Evolutionary conservation across 2,329 filamentous ascomycete species (phyloP).

Genomic region (Cordyceps cateniannulata): DNA sequence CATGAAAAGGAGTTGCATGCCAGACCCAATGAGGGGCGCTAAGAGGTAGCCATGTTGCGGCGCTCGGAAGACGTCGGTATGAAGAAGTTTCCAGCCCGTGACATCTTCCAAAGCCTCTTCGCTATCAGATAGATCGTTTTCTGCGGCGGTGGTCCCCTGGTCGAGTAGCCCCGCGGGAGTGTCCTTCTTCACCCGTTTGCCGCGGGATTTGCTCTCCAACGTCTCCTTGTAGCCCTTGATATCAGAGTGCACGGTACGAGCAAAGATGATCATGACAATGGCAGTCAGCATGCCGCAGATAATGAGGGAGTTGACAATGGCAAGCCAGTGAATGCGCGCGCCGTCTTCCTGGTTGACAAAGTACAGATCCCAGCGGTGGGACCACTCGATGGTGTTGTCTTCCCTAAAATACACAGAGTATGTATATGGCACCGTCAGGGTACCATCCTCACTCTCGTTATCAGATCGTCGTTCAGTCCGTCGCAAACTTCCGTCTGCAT

Average conservation of each 20-base stretch:
- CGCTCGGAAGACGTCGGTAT: constrained; percentile 79
- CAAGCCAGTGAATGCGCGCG: constrained; percentile 77
- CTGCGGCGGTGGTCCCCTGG: constrained; percentile 46
- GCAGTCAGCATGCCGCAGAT: constrained; percentile 74
- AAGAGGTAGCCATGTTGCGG: constrained; percentile 65
- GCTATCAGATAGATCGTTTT: constrained; percentile 51
- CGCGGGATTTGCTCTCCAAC: constrained; percentile 59
- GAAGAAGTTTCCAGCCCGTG: constrained; percentile 81
- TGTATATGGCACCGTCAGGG: constrained; percentile 70
- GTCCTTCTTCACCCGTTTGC: constrained; percentile 48
- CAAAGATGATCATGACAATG: constrained; percentile 73
- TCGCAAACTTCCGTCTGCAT: constrained; percentile 48
- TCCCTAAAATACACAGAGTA: constrained; percentile 90
- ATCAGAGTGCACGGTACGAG: constrained; percentile 70
- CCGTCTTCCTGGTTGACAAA: constrained; percentile 84
- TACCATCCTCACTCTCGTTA: constrained; percentile 58
- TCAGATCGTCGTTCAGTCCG: constrained; percentile 46
- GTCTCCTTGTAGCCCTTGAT: constrained; percentile 68
- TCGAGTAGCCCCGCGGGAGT: constrained; percentile 56
- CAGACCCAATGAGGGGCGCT: constrained; percentile 76
- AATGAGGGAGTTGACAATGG: constrained; percentile 79
- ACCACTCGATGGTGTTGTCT: constrained; percentile 74
- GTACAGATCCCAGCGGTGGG: constrained; percentile 80
- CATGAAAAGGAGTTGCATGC: constrained; percentile 83
- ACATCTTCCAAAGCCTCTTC: constrained; percentile 65